Evolutionary conservation across 139 green algal species (phyloP), one percentile per base, ranked within the genome.

Genomic region (Chlorella vulgaris): DNA sequence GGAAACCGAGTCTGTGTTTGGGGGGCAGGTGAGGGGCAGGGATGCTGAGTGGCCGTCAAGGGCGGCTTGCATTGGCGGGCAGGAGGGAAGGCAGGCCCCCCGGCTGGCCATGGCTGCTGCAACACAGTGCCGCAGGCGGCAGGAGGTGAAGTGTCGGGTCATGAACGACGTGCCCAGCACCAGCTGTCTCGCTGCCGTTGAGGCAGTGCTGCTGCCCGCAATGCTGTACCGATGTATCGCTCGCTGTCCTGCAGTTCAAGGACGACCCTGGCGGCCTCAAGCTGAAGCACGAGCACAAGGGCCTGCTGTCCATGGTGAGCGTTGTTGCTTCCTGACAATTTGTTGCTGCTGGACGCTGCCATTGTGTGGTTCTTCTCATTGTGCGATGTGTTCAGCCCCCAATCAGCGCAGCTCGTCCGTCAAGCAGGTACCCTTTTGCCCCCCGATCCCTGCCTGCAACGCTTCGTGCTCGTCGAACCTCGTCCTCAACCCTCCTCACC

Each of bases 211-310:
- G 10, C 15, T 58, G 47, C 10, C 15, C 15, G 47, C 47, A 10
- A 58, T 58, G 47, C 47, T 58, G 15, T 58, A 58, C 13, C 55
- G 5, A 29, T n/a, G 55, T 21, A 8, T 5, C n/a, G 18, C 8
- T 31, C 55, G 15, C 55, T n/a, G 18, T 21, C 5, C 22, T 53
- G 35, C 78, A 89, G 47, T 93, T 93, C 83, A 92, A 89, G 69
- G 90, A 95, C 60, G 91, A 95, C 79, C 69, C 86, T 0, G 91
- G 83, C 2, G 91, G 91, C 73, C 81, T 94, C 35, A 74, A 83
- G 61, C 88, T 96, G 2, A 95, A 93, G 86, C 93, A 97, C 76
- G 76, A 69, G 15, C 74, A 61, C n/a, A 80, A 80, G 40, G 74
- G 74, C 2, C 74, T 80, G 58, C 74, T 80, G 58, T 80, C 74